Conservation (phyloP, 257 asterid species). For the Jaltomata sinuosa region DNA sequence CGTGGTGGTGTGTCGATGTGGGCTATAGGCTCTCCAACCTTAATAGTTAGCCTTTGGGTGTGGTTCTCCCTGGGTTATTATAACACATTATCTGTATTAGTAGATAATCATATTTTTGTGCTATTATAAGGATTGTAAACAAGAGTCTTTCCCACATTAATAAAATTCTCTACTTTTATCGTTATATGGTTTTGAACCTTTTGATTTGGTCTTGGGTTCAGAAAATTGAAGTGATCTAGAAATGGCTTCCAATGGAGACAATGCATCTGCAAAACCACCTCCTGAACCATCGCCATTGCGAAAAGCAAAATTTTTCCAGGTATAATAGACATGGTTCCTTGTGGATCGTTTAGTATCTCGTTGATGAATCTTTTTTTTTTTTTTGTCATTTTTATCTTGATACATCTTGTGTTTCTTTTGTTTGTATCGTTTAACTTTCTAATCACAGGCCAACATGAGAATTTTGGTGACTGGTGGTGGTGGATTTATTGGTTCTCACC, state of each 20-base stretch:
- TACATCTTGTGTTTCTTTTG: neutral
- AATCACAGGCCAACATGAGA: conserved; percentile 84
- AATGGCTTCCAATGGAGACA: conserved; percentile 74
- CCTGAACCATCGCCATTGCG: conserved; percentile 97
- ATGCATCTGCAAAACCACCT: conserved; percentile 61
- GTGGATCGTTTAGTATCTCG: neutral
- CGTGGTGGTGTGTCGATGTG: no score
- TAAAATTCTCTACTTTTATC: no score
- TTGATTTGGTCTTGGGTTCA: neutral
- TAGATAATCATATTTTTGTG: no score
- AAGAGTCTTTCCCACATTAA: no score
- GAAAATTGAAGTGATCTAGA: conserved; percentile 14
- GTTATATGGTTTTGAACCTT: neutral
- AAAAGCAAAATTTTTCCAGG: conserved; percentile 86
- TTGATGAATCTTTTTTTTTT: neutral
- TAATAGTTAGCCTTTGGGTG: no score
- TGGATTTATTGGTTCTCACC: conserved; percentile 99
- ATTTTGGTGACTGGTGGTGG: conserved; percentile 98
- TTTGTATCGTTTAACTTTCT: neutral
- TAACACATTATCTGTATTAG: no score
- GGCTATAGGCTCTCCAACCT: no score
- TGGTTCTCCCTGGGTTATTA: no score
- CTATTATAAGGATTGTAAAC: no score
- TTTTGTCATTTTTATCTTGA: neutral
- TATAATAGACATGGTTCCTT: conserved; percentile 3